Base-by-base conservation (phyloP, 129 eudicot species). In the Oenanthe sinensis region DNA sequence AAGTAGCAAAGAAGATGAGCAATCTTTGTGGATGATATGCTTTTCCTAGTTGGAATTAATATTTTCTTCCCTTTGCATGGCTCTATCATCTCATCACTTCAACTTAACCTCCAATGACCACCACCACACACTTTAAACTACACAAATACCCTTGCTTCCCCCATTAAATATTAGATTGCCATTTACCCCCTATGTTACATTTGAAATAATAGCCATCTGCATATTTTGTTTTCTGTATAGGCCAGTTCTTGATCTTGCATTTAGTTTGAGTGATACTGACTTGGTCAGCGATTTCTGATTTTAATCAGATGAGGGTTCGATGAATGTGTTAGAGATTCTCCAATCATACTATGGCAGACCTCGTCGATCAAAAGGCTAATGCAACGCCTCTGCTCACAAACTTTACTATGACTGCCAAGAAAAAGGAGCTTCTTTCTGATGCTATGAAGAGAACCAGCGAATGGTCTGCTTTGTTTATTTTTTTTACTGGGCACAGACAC, bases 391-490 rank as follows among this genome's bases (percentile, higher is more conserved):
- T 68, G 43, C 71, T 87, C 67, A 50, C 76, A 30, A 26, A 76
- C 49, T 37, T 76, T 80, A 79, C 73, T 82, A 86, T 87, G 85
- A 76, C 78, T 65, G 36, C 76, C 45, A 84, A 86, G 86, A 86
- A 83, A 58, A 88, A 85, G 78, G 82, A 85, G 78, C 86, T 82
- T 71, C 80, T 88, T 80, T 87, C 84, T 58, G 85, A 89, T 85
- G 87, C 89, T 81, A 92, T 87, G 99, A 85, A 89, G 91, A 85
- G 89, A 54, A 89, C 99, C 49, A 85, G 81, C 65, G 97, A 90
- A 71, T 92, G 99, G 99, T 96, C 80, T 86, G 82, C 79, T 82
- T 82, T 30, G 69, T 81, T 74, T 74, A 11, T 28, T 74, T 60
- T 67, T 55, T 20, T 39, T 26, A 77, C 40, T 71, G 78, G 19